Percentiles rank a stretch among this genome's conserved stretches.
Conservation (phyloP, 116 monocot species). For the Dioscorea cayenensis region DNA sequence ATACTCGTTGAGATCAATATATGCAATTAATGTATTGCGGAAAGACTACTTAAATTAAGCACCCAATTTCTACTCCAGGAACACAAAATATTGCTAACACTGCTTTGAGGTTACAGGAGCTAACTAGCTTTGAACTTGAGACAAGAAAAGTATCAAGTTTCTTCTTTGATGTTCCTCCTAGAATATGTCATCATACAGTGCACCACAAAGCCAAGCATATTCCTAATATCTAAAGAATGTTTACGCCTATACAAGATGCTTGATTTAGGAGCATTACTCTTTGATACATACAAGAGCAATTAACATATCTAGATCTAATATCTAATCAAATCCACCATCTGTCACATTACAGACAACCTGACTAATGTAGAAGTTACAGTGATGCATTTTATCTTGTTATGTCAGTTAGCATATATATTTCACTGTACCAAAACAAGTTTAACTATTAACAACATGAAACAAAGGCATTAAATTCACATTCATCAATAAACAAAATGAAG, state of each 20-base stretch:
- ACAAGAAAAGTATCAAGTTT: background rate
- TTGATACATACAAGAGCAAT: background rate
- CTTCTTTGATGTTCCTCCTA: background rate
- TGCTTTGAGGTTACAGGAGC: background rate
- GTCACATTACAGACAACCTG: too few species aligned
- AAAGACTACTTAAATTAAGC: too few species aligned
- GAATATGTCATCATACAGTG: background rate
- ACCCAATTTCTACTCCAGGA: too few species aligned
- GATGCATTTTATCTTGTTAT: too few species aligned
- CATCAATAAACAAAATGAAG: background rate
- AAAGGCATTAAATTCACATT: background rate
- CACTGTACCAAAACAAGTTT: background rate
- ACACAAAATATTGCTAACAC: too few species aligned
- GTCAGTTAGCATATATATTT: too few species aligned
- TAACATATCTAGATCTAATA: too few species aligned
- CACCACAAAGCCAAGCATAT: background rate
- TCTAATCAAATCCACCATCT: too few species aligned
- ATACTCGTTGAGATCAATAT: too few species aligned
- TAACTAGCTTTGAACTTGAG: background rate
- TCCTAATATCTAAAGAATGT: background rate
- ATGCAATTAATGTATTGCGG: too few species aligned
- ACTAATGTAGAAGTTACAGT: too few species aligned
- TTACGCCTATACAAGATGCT: background rate
- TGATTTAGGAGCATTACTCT: background rate
- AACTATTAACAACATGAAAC: background rate